Conservation (phyloP, 305 asterid genomes). For the Stenogyne calaminthoides region DNA sequence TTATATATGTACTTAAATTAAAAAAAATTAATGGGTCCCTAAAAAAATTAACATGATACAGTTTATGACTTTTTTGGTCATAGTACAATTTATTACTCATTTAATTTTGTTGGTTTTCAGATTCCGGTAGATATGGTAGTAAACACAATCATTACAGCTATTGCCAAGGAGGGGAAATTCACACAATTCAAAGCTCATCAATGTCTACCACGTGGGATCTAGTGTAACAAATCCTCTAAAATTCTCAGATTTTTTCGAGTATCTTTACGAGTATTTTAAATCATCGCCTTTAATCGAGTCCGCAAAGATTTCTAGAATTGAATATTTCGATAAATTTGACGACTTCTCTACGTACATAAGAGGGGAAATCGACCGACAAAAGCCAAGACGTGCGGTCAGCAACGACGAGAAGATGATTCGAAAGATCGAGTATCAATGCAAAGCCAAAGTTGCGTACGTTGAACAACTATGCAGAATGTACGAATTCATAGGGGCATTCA, state of each 20-base stretch:
- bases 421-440: neutral
- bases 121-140: conserved; percentile 36
- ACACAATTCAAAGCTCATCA: neutral
- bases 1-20: no score
- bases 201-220: conserved; percentile 40
- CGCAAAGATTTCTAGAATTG: neutral
- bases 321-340: conserved; percentile 17
- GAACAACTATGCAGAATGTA: conserved; percentile 37
- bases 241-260: conserved; percentile 32
- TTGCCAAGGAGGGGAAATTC: conserved; percentile 35
- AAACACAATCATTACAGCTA: conserved; percentile 38
- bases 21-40: no score
- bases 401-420: neutral
- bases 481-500: conserved; percentile 35
- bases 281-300: conserved; percentile 15
- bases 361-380: neutral
- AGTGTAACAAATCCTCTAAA: conserved; percentile 31
- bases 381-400: no score
- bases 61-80: neutral
- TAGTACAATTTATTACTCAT: neutral
- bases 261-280: conserved; percentile 31
- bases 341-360: conserved; percentile 32
- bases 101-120: neutral
- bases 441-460: conserved; percentile 34
- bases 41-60: no score